phyloP scores from a whole-genome alignment of 2,329 filamentous ascomycete species.

The Xylariales sp. region DNA sequence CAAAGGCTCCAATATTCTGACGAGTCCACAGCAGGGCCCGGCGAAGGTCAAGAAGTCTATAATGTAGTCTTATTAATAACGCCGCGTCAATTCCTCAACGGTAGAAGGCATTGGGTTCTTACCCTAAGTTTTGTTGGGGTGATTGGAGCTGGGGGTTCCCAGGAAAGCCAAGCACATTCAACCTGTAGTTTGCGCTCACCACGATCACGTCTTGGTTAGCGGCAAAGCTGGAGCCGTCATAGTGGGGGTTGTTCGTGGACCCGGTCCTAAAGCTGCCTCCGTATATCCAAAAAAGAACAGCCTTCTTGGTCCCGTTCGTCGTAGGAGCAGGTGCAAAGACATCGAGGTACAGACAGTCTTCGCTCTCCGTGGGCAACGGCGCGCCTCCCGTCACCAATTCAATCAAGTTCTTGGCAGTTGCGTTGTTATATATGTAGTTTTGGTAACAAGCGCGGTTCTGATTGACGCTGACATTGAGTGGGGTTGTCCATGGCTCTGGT shows the following conservation, averaged over 20 bases:
- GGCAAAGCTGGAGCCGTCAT: slow-evolving; percentile 6
- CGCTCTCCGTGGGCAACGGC: neutral
- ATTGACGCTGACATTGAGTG: slow-evolving; percentile 2
- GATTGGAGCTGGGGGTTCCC: slow-evolving; percentile 1
- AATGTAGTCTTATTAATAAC: neutral
- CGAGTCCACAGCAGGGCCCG: slow-evolving; percentile 1
- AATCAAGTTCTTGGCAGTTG: slow-evolving; percentile 1
- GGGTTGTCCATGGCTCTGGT: neutral
- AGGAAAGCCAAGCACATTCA: slow-evolving; percentile 3
- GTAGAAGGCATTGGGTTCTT: neutral
- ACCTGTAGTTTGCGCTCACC: neutral
- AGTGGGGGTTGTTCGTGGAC: slow-evolving; percentile 1
- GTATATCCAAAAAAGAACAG: slow-evolving; percentile 4
- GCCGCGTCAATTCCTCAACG: neutral
- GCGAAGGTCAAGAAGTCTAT: slow-evolving; percentile 1
- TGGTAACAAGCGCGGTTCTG: slow-evolving; percentile 2
- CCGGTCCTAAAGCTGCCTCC: slow-evolving; percentile 4
- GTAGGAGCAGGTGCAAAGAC: slow-evolving; percentile 1
- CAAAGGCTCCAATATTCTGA: slow-evolving; percentile 3
- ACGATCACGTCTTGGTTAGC: slow-evolving; percentile 3
- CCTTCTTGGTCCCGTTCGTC: slow-evolving; percentile 3
- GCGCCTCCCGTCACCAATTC: neutral
- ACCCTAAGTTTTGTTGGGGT: slow-evolving; percentile 4
- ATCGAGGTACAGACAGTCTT: slow-evolving; percentile 5
- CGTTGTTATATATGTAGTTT: slow-evolving; percentile 3